Percentiles rank a stretch among this genome's conserved stretches.
These are phyloP conservation scores for Cryptococcus sp. DNA, from an alignment of 1,284 basidiomycete species.

Conservation along the genomic window DNA sequence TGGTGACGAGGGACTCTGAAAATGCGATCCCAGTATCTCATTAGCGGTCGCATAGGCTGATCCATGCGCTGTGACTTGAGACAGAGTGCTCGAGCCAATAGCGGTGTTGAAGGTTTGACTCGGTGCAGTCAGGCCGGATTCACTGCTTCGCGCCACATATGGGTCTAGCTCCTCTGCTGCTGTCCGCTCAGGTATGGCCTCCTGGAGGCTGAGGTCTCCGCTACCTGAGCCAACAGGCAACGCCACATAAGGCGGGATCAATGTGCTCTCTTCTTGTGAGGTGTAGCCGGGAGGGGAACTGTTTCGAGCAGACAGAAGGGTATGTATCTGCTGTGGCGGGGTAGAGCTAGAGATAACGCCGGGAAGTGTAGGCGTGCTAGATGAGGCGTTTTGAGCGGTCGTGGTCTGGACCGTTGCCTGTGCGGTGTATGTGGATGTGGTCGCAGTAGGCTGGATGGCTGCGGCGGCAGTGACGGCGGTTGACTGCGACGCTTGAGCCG, in stretches of 20 bases:
- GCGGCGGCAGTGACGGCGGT: too few relatives aligned
- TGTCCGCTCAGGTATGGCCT: too few relatives aligned
- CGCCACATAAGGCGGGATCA: too few relatives aligned
- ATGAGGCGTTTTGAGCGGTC: not conserved
- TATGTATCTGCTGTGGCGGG: not conserved
- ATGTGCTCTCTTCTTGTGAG: too few relatives aligned
- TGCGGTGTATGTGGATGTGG: too few relatives aligned
- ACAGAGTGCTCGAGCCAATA: not conserved
- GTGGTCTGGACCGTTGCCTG: not conserved
- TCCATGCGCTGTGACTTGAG: not conserved
- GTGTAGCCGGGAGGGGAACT: too few relatives aligned
- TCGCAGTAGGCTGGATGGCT: too few relatives aligned
- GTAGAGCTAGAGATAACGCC: not conserved
- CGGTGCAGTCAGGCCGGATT: not conserved
- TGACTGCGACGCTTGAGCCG: not conserved
- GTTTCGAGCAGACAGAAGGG: too few relatives aligned
- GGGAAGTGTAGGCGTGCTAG: constrained; percentile 4
- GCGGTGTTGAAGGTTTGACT: constrained; percentile 6
- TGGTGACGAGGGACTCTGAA: constrained; percentile 12
- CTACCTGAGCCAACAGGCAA: too few relatives aligned
- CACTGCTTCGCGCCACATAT: too few relatives aligned
- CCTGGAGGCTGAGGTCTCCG: too few relatives aligned
- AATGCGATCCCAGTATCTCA: constrained; percentile 12
- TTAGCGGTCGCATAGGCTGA: constrained; percentile 7
- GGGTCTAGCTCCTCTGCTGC: too few relatives aligned